Percentiles rank a stretch among this genome's conserved stretches.
These are phyloP conservation scores for Pythium phragmiticola DNA, from an alignment of 352 stramenopile genomes.

Conservation along the genomic window DNA sequence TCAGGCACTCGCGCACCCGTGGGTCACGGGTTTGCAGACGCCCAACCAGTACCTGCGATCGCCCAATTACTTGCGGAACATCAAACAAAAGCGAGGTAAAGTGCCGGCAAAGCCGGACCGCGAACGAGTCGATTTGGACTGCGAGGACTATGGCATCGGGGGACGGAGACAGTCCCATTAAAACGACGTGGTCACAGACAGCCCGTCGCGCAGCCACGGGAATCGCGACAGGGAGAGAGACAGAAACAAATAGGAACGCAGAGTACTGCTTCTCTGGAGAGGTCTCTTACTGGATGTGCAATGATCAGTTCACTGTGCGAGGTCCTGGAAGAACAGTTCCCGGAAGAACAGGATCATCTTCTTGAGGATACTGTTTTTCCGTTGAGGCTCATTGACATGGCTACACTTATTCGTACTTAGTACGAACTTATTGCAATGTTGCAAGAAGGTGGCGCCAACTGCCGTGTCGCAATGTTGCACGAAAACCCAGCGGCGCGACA, in stretches of 20 bases:
- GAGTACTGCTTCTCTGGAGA: too few species aligned
- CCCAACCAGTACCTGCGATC: conserved; percentile 88
- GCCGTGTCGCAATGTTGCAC: conserved; percentile 10
- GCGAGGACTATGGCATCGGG: conserved; percentile 41
- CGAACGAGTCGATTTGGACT: conserved; percentile 21
- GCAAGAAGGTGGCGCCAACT: conserved; percentile 14
- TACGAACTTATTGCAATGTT: conserved; percentile 15
- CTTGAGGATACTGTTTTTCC: too few species aligned
- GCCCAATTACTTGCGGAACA: conserved; percentile 81
- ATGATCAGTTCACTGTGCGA: too few species aligned
- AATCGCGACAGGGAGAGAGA: not conserved
- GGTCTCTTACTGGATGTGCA: too few species aligned
- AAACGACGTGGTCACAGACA: conserved; percentile 8
- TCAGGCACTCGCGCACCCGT: conserved; percentile 79
- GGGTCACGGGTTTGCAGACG: conserved; percentile 82
- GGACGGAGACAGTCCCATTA: conserved; percentile 68
- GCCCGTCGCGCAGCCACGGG: not conserved
- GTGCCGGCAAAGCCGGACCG: conserved; percentile 32
- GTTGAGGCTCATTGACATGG: not conserved
- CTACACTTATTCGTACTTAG: conserved; percentile 18
- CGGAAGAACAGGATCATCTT: too few species aligned
- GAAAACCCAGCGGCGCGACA: conserved; percentile 9
- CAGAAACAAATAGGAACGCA: too few species aligned
- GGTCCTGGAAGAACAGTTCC: too few species aligned
- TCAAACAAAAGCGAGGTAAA: conserved; percentile 70